Conservation (phyloP, 208 protist genomes). For the Novymonas esmeraldas region DNA sequence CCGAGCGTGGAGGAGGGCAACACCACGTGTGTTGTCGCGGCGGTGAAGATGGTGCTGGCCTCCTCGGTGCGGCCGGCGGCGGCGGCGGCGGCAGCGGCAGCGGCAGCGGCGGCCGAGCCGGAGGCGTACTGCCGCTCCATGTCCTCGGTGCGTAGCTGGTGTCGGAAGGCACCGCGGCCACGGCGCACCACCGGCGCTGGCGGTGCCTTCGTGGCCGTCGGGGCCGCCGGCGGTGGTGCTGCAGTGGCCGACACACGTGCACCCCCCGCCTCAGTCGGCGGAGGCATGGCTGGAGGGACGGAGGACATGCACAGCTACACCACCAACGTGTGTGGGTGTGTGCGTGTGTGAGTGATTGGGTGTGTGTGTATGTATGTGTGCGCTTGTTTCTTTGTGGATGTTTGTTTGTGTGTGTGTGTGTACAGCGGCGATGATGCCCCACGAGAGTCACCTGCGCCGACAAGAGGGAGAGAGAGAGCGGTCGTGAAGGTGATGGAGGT, state of each 20-base stretch:
- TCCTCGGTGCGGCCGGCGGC: slow-evolving; percentile 30
- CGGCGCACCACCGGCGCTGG: slow-evolving; percentile 50
- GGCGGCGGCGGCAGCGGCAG: not conserved
- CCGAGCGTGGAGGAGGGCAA: slow-evolving; percentile 38
- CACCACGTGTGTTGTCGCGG: slow-evolving; percentile 54
- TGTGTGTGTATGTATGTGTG: no score
- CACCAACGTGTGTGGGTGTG: no score
- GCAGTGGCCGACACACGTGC: not conserved
- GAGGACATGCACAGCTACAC: not conserved
- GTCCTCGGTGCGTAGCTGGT: slow-evolving; percentile 72
- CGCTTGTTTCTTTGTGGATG: no score
- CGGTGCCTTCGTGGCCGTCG: slow-evolving; percentile 3
- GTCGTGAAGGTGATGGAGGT: no score
- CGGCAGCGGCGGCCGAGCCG: slow-evolving; percentile 4
- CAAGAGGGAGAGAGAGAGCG: no score
- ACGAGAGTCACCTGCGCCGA: no score
- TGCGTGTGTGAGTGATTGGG: no score
- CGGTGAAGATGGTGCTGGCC: slow-evolving; percentile 51
- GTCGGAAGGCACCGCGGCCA: slow-evolving; percentile 71
- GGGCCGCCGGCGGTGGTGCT: not conserved
- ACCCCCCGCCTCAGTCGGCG: not conserved
- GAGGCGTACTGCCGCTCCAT: slow-evolving; percentile 30
- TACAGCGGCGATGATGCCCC: no score
- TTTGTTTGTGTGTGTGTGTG: no score
- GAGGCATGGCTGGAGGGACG: not conserved